Conservation (phyloP, 495 filamentous ascomycete genomes). For the Trichocladium uniseriatum region DNA sequence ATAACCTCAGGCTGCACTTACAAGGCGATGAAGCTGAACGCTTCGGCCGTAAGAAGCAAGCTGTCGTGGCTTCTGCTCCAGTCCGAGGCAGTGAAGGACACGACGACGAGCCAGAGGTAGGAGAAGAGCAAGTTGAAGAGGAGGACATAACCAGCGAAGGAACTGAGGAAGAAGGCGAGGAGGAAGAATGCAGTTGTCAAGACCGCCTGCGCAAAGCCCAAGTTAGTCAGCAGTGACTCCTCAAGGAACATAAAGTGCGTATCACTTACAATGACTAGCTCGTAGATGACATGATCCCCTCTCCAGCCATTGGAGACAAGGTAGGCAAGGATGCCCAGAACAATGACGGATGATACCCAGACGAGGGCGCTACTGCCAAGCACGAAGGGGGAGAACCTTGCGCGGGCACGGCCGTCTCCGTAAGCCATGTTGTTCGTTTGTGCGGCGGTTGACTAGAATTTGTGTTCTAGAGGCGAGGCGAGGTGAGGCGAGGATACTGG, state of each 20-base stretch:
- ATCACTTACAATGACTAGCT: conserved; percentile 47
- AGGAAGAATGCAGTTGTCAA: conserved; percentile 51
- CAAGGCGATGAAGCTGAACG: conserved; percentile 56
- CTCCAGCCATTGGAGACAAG: conserved; percentile 37
- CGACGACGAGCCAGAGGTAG: conserved; percentile 55
- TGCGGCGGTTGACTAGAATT: not conserved
- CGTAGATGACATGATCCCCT: conserved; percentile 43
- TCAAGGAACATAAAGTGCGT: not conserved
- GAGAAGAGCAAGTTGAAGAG: conserved; percentile 53
- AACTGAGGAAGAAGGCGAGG: conserved; percentile 45
- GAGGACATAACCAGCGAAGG: conserved; percentile 39
- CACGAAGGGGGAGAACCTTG: conserved; percentile 19
- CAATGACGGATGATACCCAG: conserved; percentile 52
- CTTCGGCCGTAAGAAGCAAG: conserved; percentile 43
- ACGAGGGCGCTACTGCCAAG: conserved; percentile 26
- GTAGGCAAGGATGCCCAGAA: conserved; percentile 51
- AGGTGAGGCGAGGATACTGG: too few relatives aligned
- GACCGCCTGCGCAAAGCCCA: conserved; percentile 31
- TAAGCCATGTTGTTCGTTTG: conserved; percentile 2
- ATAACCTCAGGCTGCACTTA: too few relatives aligned
- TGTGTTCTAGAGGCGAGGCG: too few relatives aligned
- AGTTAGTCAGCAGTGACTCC: not conserved
- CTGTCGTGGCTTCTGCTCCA: conserved; percentile 37
- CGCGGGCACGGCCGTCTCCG: conserved; percentile 2
- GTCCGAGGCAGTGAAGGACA: conserved; percentile 50